Base-by-base conservation (phyloP, 169 alveolate genomes). In the Babesia caballi region DNA sequence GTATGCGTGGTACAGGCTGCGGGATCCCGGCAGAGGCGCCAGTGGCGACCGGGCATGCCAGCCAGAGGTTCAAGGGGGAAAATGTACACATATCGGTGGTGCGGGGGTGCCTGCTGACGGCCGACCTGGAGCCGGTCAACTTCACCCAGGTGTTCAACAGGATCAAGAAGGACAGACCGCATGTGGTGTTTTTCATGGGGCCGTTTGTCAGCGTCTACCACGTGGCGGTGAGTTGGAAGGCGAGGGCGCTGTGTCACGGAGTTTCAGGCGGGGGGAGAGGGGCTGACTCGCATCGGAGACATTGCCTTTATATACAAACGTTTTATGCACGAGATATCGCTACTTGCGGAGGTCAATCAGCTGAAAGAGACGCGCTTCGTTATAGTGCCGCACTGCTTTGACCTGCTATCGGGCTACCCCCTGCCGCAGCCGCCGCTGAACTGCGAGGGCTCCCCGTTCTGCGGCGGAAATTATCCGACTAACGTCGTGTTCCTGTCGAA, bases 391-490 rank as follows among this genome's bases (percentile, higher is more conserved):
- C 88, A 81, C 66, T 66, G 84, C 17, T 81, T 71, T 41, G 88
- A 81, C 38, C 78, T 81, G 59, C 28, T 69, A 7, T 53, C 76
- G 33, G 74, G 84, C 11, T 71, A 61, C 51, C 88, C 88, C 21
- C 57, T 81, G 28, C 88, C 88, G 19, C 88, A 81, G 50, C 88
- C 88, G 12, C 88, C 84, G n/a, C 67, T 81, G 25, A 71, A 81
- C 32, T 59, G 81, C 36, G 28, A 27, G 71, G 51, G 63, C 0
- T 57, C 84, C 2, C 23, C 33, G 25, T 8, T 81, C 33, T 25
- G 25, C 52, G 42, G 50, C 27, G 36, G 17, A 12, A 19, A 27
- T 17, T 70, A 42, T 40, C 80, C 88, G 5, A 74, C 61, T 1
- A 81, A 81, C 47, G 80, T 81, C 14, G 25, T 71, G 8, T 81